Base-by-base conservation (phyloP, 1,284 basidiomycete genomes). In the Polyporus tsugae region DNA sequence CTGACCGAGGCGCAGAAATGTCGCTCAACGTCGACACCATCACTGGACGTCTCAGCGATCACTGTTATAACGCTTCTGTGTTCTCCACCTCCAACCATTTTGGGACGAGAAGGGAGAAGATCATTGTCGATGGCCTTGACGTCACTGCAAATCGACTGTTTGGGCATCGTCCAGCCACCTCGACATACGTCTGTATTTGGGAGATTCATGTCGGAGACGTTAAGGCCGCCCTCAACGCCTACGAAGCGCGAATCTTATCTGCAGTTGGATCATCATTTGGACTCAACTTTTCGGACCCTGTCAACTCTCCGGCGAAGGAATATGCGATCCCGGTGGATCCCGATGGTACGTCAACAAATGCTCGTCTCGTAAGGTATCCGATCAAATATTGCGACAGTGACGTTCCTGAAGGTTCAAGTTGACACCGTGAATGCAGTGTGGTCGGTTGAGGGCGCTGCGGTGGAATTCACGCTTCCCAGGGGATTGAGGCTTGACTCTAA, bases 131-230 rank as follows among this genome's bases (percentile, higher is more conserved):
- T 77, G 89, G 93, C 10, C 79, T 97, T 69, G 89, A 93, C 68
- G 88, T 98, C 66, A 88, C 89, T 33, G 91, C 94, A 1, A 90
- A 97, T 77, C 89, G 96, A 42, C 81, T 98, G 15, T 96, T 97
- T 75, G 96, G 96, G 4, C 93, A 94, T 11, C 89, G 90, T 67
- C 96, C 96, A 2, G 86, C 87, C n/a, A 93, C 92, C 0, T 82
- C 92, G 0, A 92, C 95, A 0, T 98, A 98, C 76, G 83, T 96
- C 9, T 97, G 95, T 76, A 87, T 97, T 6, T 98, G 96, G 96
- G 94, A 96, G 75, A 86, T 96, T 57, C 81, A 82, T 25, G 57
- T 95, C 33, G 93, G 93, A 2, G 79, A 84, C 52, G 76, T 95
- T 55, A 89, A 89, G 70, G 86, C 85, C 0, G 78, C 85, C 44